A percentile compares a stretch with the other conserved stretches of the same genome.
Conservation (phyloP, 495 filamentous ascomycete species). For the Pseudevernia furfuracea region DNA sequence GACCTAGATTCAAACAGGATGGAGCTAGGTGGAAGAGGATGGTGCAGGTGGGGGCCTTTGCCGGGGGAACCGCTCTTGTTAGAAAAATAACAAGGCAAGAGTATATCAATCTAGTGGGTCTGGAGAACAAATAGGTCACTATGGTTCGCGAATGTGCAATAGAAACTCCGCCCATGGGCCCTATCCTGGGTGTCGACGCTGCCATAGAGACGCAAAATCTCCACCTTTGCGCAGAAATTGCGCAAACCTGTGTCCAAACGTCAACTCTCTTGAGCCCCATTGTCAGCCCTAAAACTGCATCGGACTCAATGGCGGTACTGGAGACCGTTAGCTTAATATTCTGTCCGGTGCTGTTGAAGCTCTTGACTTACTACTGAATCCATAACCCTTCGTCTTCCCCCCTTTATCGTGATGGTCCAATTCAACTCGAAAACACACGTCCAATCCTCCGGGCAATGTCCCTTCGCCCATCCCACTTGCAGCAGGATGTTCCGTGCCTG, state of each 20-base stretch:
- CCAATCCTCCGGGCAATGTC: conserved; percentile 55
- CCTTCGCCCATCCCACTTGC: conserved; percentile 46
- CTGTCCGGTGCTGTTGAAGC: background rate
- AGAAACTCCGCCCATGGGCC: background rate
- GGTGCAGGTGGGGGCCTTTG: background rate
- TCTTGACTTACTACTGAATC: conserved; percentile 47
- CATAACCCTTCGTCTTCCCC: conserved; percentile 60
- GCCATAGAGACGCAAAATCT: background rate
- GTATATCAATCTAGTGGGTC: background rate
- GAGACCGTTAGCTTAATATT: background rate
- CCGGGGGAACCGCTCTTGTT: background rate
- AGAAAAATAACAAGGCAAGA: background rate
- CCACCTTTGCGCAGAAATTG: background rate
- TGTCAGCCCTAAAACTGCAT: background rate
- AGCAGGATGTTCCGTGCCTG: conserved; percentile 58
- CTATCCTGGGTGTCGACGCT: background rate
- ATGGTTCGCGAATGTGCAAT: background rate
- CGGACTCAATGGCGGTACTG: background rate
- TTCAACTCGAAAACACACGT: conserved; percentile 63
- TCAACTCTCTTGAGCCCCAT: background rate
- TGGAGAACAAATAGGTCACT: background rate
- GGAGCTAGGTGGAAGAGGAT: background rate
- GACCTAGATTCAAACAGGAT: background rate
- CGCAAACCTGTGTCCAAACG: background rate
- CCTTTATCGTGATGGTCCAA: conserved; percentile 56